phyloP scores from a whole-genome alignment of 495 filamentous ascomycete genomes.

The Podospora pseudopauciseta region DNA sequence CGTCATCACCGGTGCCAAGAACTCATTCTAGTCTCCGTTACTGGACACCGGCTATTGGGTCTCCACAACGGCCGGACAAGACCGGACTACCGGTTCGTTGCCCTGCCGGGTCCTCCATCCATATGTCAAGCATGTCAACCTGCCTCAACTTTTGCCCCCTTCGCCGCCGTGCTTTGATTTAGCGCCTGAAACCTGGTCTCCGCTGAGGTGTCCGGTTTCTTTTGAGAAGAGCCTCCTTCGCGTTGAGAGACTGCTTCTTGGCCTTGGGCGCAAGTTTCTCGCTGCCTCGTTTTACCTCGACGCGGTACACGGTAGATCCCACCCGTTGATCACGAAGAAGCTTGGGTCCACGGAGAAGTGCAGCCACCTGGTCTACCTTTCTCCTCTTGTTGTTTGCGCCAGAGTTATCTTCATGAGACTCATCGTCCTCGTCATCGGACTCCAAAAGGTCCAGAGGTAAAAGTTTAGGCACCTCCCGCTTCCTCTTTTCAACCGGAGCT shows the following conservation, averaged over 20 bases:
- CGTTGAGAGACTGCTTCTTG: conserved; percentile 28
- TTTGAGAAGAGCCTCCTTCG: conserved; percentile 38
- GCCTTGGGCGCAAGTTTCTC: conserved; percentile 39
- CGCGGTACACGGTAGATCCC: conserved; percentile 43
- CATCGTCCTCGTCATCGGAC: conserved; percentile 40
- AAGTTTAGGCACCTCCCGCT: conserved; percentile 35
- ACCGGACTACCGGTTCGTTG: conserved; percentile 10
- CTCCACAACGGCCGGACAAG: conserved; percentile 16
- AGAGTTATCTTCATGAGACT: conserved; percentile 18
- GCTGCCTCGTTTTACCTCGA: conserved; percentile 32
- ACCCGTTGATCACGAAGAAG: conserved; percentile 35
- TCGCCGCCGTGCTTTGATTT: conserved; percentile 19
- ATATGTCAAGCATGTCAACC: conserved; percentile 1
- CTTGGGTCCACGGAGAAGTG: conserved; percentile 28
- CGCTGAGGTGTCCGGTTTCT: conserved; percentile 30
- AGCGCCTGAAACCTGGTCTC: conserved; percentile 38
- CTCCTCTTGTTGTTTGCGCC: conserved; percentile 32
- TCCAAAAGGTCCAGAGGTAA: conserved; percentile 48
- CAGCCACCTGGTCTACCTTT: conserved; percentile 31
- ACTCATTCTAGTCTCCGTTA: background rate
- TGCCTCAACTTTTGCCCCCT: background rate
- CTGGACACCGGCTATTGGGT: conserved; percentile 12
- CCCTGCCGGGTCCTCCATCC: background rate
- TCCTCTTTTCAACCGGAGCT: conserved; percentile 27
- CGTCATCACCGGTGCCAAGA: conserved; percentile 8